Evolutionary conservation across 345 rosid species (phyloP), one percentile per base, ranked within the genome.

Genomic region (Acer saccharum): DNA sequence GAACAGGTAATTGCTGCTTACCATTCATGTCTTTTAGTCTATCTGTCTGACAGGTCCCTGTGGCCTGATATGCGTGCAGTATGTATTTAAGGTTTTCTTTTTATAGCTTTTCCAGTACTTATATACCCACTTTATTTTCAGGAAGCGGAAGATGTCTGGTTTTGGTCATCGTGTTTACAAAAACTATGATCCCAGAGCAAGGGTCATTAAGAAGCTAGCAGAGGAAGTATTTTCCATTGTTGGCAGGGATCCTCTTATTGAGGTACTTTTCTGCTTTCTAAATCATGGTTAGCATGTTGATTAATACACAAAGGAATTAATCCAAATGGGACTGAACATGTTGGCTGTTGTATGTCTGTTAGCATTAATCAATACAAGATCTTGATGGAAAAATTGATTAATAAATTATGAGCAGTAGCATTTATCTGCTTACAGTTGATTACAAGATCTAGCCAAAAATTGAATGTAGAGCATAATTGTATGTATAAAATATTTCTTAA

Each of bases 101-200:
- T 6, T 17, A 43, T 54, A 0, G 23, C 43, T 81, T 58, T 32
- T 27, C 76, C 52, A 10, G 54, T 60, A 29, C 77, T 78, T 29
- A 48, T 60, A 25, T 50, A 32, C 61, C 20, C 20, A 39, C 35
- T 72, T 65, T 4, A 44, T 72, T 55, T 79, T 23, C 46, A 96
- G 99, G 89, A 96, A 92, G 84, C 86, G 93, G 83, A 96, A 96
- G 88, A 92, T 96, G 99, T 96, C 98, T n/a, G 99, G 99, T 76
- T 96, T 96, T 86, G 98, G 99, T 43, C 98, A 96, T 80, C 98
- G 98, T 70, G 98, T 96, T 4, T 96, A 96, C 91, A 96, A 94
- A 84, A 96, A 91, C 91, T 96, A 96, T 71, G 98, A 94, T 78
- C 99, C 99, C 10, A 86, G 98, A 76, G 99, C 99, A 64, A 96